phyloP scores from a whole-genome alignment of 2,329 filamentous ascomycete genomes.

The Aspergillus sojae region DNA sequence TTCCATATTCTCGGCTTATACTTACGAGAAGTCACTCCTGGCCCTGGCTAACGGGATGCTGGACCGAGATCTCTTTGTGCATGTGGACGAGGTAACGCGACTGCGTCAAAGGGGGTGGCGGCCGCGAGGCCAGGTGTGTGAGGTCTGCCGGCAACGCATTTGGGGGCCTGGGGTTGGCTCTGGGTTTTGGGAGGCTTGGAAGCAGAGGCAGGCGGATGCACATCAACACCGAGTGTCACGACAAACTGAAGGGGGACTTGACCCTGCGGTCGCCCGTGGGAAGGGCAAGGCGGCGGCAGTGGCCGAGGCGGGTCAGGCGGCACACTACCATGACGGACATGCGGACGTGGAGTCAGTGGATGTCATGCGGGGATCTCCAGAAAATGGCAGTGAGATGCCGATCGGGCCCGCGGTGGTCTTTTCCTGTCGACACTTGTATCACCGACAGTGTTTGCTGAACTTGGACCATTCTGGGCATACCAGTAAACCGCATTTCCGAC shows the following conservation, averaged over 20 bases:
- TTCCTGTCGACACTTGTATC: slow-evolving; percentile 53
- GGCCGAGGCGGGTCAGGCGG: slow-evolving; percentile 20
- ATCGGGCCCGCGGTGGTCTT: slow-evolving; percentile 46
- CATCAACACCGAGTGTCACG: slow-evolving; percentile 33
- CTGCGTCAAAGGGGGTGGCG: slow-evolving; percentile 86
- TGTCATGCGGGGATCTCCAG: slow-evolving; percentile 4
- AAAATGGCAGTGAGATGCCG: slow-evolving; percentile 12
- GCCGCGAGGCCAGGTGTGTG: slow-evolving; percentile 82
- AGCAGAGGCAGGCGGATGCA: slow-evolving; percentile 54
- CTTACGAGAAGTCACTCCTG: slow-evolving; percentile 90
- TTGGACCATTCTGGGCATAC: slow-evolving; percentile 17
- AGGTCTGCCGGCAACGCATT: slow-evolving; percentile 76
- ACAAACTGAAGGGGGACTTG: slow-evolving; percentile 31
- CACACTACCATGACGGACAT: slow-evolving; percentile 18
- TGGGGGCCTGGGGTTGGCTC: slow-evolving; percentile 87
- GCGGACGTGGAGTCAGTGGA: slow-evolving; percentile 16
- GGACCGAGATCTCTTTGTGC: slow-evolving; percentile 84
- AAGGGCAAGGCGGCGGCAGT: slow-evolving; percentile 44
- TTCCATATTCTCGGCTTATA: slow-evolving; percentile 92
- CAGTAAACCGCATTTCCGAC: slow-evolving; percentile 17
- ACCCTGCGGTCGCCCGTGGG: slow-evolving; percentile 32
- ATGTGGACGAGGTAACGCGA: slow-evolving; percentile 73
- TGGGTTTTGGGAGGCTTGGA: slow-evolving; percentile 80
- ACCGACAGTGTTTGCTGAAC: slow-evolving; percentile 47
- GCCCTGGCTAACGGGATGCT: slow-evolving; percentile 82